These are phyloP conservation scores for Sophora flavescens DNA, from an alignment of 306 rosid species.

Conservation along the genomic window DNA sequence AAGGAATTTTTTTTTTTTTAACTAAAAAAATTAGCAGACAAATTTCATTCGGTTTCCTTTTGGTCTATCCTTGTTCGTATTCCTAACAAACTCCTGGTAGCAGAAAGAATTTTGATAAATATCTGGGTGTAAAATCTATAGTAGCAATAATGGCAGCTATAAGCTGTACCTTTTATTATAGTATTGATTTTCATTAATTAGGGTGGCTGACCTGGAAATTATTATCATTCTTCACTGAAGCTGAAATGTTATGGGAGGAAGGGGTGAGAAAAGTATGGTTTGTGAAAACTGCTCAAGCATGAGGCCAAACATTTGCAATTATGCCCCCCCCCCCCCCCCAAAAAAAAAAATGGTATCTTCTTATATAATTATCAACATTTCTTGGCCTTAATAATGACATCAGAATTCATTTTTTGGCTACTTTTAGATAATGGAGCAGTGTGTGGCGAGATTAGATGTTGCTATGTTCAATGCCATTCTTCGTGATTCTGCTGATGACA, in stretches of 20 bases:
- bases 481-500: slow-evolving; percentile 88
- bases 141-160: background rate
- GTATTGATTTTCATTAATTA: background rate
- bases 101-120: slow-evolving; percentile 5
- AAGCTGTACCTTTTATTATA: background rate
- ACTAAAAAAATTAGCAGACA: background rate
- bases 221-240: background rate
- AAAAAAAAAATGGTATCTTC: background rate
- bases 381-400: slow-evolving; percentile 23
- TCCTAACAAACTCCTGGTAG: slow-evolving; percentile 20
- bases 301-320: slow-evolving; percentile 9
- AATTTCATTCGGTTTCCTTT: background rate
- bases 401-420: slow-evolving; percentile 31
- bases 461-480: slow-evolving; percentile 99
- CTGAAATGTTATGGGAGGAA: slow-evolving; percentile 7
- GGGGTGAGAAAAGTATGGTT: slow-evolving; percentile 28
- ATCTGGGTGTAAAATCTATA: background rate
- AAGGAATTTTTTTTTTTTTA: background rate
- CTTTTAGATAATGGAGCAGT: slow-evolving; percentile 93
- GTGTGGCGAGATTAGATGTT: slow-evolving; percentile 89
- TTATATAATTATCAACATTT: slow-evolving; percentile 9
- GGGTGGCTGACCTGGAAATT: slow-evolving; percentile 5
- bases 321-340: background rate
- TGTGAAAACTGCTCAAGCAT: slow-evolving; percentile 12
- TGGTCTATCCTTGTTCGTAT: background rate